phyloP scores from a whole-genome alignment of 139 green algal species.

The Chlorella sp. region DNA sequence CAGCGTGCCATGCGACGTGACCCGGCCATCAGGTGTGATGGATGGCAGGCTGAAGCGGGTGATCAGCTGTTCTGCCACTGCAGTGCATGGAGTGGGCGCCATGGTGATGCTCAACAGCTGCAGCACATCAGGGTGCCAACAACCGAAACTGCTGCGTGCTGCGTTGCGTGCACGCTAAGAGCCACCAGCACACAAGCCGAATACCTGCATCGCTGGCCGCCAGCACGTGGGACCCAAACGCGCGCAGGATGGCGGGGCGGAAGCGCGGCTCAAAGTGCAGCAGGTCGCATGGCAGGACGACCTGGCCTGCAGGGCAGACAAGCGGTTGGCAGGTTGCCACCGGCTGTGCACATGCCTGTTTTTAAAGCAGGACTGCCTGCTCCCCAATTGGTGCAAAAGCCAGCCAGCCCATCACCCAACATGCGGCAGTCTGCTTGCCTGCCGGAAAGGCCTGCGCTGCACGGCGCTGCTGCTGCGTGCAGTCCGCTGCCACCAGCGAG shows the following conservation, averaged over 20 bases:
- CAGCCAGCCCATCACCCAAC: not conserved
- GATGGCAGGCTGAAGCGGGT: slow-evolving; percentile 24
- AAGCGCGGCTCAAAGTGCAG: slow-evolving; percentile 17
- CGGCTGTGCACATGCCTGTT: too few species aligned
- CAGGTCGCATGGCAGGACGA: slow-evolving; percentile 43
- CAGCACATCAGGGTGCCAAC: too few species aligned
- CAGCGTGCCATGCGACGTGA: slow-evolving; percentile 48
- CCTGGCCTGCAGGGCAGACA: not conserved
- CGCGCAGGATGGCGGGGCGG: slow-evolving; percentile 40
- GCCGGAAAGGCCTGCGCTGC: not conserved
- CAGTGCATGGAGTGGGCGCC: too few species aligned
- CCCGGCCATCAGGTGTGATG: slow-evolving; percentile 44
- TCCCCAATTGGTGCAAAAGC: not conserved
- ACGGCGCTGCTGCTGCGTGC: not conserved
- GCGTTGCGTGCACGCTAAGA: too few species aligned
- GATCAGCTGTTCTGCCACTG: slow-evolving; percentile 45
- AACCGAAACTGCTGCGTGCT: too few species aligned
- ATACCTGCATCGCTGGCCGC: slow-evolving; percentile 37
- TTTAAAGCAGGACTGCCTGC: not conserved
- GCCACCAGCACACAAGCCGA: not conserved
- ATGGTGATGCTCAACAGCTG: too few species aligned
- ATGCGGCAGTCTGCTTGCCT: not conserved
- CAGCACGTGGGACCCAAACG: slow-evolving; percentile 52
- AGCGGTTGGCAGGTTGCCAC: not conserved
- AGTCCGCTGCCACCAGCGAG: slow-evolving; percentile 16